Base-by-base conservation (phyloP, 495 filamentous ascomycete genomes). In the Melanomma pulvis-pyrius region DNA sequence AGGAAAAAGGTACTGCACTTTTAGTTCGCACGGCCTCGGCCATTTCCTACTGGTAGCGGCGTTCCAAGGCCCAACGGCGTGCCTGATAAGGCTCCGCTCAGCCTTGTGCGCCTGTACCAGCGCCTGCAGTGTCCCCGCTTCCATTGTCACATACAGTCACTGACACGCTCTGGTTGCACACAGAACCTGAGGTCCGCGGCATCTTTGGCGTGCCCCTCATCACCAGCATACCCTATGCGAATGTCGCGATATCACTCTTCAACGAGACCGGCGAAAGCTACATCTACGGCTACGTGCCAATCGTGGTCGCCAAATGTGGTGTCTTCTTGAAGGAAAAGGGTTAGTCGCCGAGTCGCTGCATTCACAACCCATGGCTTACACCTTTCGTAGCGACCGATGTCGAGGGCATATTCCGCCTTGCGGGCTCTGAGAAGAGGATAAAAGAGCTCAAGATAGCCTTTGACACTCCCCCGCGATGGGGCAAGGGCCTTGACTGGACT, bases 291-390 rank as follows among this genome's bases (percentile, higher is more conserved):
- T 99, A 99, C 75, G 93, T 99, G 5, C 94, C 94, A 11, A 97
- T 99, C 68, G 93, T 99, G 50, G 93, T 99, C 41, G 94, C 94
- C 4, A 99, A 99, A 77, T 99, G 94, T 76, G 94, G 94, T 51
- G 93, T 99, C 1, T 99, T 92, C 72, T 78, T 99, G 68, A 99
- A 99, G 75, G 94, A 99, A 76, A 97, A 96, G 88, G 94, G 94
- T 97, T 73, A 67, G 84, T 81, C 44, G 30, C 21, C 59, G 7
- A 13, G 25, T 32, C 19, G 28, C 44, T 30, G 21, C 15, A 46
- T 13, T 32, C 2, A 2, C 22, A 25, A 50, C 13, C 28, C 46
- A 24, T 13, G 22, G 51, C 51, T 52, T 28, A 61, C 46, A 41
- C 52, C 15, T 59, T 12, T 41, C 25, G 29, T 75, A 98, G 94